A percentile compares a stretch with the other conserved stretches of the same genome.
Conservation (phyloP, 352 stramenopile species). For the Globisporangium heterothallicum region DNA sequence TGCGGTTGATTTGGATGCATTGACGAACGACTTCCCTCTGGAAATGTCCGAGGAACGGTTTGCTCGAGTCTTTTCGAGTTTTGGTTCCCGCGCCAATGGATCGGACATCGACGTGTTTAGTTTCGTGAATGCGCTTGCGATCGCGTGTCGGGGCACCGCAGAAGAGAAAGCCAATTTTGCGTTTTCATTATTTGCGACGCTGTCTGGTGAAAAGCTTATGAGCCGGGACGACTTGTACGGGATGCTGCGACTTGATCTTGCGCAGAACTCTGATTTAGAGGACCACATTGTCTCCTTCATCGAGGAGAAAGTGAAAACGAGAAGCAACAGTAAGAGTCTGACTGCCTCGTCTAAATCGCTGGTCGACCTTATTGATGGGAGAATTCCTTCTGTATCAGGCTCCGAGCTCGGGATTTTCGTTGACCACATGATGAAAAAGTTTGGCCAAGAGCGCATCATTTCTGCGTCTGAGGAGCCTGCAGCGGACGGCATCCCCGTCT, state of each 20-base stretch:
- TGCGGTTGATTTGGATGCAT: constrained; percentile 65
- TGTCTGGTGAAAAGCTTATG: constrained; percentile 44
- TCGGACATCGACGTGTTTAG: constrained; percentile 83
- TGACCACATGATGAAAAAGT: constrained; percentile 62
- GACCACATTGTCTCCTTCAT: constrained; percentile 57
- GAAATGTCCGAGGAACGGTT: constrained; percentile 85
- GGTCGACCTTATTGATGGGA: constrained; percentile 44
- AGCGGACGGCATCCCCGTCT: constrained; percentile 20
- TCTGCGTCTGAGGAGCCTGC: constrained; percentile 16
- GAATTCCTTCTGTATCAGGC: constrained; percentile 68
- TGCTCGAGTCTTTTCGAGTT: constrained; percentile 67
- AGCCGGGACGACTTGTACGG: constrained; percentile 76
- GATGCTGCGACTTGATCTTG: constrained; percentile 80
- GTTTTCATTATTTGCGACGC: constrained; percentile 73
- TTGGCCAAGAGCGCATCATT: constrained; percentile 31
- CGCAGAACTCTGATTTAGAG: constrained; percentile 69
- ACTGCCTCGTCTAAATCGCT: constrained; percentile 41
- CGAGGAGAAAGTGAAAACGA: constrained; percentile 45
- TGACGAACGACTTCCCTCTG: constrained; percentile 75
- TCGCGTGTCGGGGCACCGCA: constrained; percentile 60
- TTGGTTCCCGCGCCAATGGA: constrained; percentile 73
- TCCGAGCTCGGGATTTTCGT: constrained; percentile 79
- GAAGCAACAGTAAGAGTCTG: constrained; percentile 40
- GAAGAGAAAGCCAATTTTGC: constrained; percentile 77
- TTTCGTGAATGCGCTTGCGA: constrained; percentile 78